Evolutionary conservation across 2,329 filamentous ascomycete genomes (phyloP), one percentile per base, ranked within the genome.

Genomic region (Claviceps monticola): DNA sequence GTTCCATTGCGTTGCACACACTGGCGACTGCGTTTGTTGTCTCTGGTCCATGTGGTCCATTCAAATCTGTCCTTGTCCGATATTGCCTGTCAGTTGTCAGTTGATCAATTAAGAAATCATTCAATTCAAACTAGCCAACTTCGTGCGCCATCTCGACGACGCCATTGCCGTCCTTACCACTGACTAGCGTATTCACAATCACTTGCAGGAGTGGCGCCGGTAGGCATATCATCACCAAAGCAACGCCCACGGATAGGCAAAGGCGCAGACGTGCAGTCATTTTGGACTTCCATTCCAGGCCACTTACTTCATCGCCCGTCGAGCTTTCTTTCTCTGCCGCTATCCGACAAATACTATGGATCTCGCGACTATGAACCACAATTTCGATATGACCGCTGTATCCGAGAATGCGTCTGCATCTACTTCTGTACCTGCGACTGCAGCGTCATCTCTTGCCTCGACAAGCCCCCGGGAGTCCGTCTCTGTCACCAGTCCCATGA

Each of bases 301-400:
- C 43, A 26, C 13, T 44, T 14, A 8, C 21, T 43, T 19, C 16
- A 34, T 36, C 26, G 48, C 16, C n/a, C 9, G 48, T 26, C 21
- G 26, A 44, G 17, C 13, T 14, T 36, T n/a, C 13, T 14, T 21
- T n/a, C 21, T n/a, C 7, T 17, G 48, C 13, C 26, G 19, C 43
- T 47, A 13, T 37, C 44, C 39, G 11, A 36, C 26, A 43, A 41
- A 26, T 45, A 34, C 49, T 19, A 55, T 56, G 55, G 49, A 53
- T 16, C 43, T 51, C 48, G 47, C 48, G 44, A 49, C 43, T 38
- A 42, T 50, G 41, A 53, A 46, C 41, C 47, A 46, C 38, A 50
- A 39, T 45, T 49, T 49, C 21, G 52, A 45, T 23, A 23, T 48
- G 23, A 36, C 6, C 34, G 41, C 47, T 26, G 39, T 44, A 43